These are phyloP conservation scores for Calocybe gangraenosa DNA, from an alignment of 768 basidiomycete genomes.

Conservation along the genomic window DNA sequence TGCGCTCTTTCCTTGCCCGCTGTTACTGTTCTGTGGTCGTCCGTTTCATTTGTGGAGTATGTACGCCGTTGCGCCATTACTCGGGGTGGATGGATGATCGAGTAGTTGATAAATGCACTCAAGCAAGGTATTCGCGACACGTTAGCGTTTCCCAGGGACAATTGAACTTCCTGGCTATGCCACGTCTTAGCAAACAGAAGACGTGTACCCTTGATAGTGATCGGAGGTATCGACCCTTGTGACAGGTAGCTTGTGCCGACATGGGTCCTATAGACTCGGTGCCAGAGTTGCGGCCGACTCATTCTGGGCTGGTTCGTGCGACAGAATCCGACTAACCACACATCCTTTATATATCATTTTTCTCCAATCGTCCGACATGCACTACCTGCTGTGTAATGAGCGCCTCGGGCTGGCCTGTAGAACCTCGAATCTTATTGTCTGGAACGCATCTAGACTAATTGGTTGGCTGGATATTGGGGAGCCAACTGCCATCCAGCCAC, in stretches of 20 bases:
- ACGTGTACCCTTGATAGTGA: conserved; percentile 12
- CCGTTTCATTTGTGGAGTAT: conserved; percentile 21
- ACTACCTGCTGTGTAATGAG: too few relatives aligned
- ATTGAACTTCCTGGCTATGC: conserved; percentile 4
- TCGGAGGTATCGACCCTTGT: conserved; percentile 1
- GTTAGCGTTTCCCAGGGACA: conserved; percentile 10
- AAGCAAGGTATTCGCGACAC: conserved; percentile 8
- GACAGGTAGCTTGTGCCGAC: conserved; percentile 1
- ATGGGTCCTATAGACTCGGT: conserved; percentile 14
- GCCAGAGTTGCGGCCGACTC: conserved; percentile 18
- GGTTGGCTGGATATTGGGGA: neutral
- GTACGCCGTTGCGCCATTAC: conserved; percentile 21
- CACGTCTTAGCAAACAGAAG: conserved; percentile 12
- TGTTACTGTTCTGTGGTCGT: neutral
- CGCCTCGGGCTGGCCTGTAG: too few relatives aligned
- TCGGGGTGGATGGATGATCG: conserved; percentile 6
- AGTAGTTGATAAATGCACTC: neutral
- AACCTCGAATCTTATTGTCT: conserved; percentile 1
- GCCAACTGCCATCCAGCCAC: neutral
- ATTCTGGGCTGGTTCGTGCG: conserved; percentile 13
- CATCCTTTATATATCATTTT: neutral
- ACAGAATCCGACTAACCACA: conserved; percentile 6
- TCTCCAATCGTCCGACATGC: too few relatives aligned
- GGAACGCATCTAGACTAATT: conserved; percentile 11
- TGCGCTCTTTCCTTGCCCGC: conserved; percentile 5